These are phyloP conservation scores for Lipomyces yamanashiensis DNA, from an alignment of 805 yeast genomes.

Conservation along the genomic window DNA sequence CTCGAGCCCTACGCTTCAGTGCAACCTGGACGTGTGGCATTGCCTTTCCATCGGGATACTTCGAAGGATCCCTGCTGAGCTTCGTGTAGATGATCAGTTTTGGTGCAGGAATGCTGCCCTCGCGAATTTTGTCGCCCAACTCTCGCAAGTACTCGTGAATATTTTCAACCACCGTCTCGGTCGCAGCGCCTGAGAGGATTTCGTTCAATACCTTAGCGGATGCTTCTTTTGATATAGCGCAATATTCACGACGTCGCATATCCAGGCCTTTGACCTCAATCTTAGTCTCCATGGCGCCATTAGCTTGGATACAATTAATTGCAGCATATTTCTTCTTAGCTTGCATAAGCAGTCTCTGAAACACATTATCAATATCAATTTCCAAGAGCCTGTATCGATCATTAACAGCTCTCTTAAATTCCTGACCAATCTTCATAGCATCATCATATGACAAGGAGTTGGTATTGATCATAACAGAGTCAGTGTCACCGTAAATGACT, in stretches of 20 bases:
- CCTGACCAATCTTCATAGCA: conserved; percentile 81
- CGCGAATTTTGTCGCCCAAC: conserved; percentile 60
- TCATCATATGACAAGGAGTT: conserved; percentile 69
- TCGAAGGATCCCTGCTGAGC: conserved; percentile 84
- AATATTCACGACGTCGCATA: conserved; percentile 94
- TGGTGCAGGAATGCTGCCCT: conserved; percentile 64
- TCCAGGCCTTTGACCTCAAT: conserved; percentile 96
- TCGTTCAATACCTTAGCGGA: conserved; percentile 75
- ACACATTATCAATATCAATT: conserved; percentile 93
- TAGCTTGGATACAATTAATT: conserved; percentile 61
- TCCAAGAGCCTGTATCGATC: conserved; percentile 86
- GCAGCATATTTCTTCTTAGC: conserved; percentile 99
- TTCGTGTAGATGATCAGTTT: conserved; percentile 82
- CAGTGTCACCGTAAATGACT: conserved; percentile 98
- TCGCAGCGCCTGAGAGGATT: conserved; percentile 73
- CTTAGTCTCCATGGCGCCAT: conserved; percentile 60
- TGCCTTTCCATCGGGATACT: conserved; percentile 78
- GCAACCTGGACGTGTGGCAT: conserved; percentile 92
- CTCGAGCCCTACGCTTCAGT: conserved; percentile 73
- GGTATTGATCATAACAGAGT: conserved; percentile 97
- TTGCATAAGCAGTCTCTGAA: conserved; percentile 79
- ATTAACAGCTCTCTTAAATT: conserved; percentile 83
- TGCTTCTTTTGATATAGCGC: conserved; percentile 88
- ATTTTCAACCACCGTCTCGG: conserved; percentile 67
- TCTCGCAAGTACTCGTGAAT: conserved; percentile 73